Percentiles rank a stretch among this genome's conserved stretches.
phyloP scores from a whole-genome alignment of 148 eudicot genomes.

The Vaccinium macrocarpon region DNA sequence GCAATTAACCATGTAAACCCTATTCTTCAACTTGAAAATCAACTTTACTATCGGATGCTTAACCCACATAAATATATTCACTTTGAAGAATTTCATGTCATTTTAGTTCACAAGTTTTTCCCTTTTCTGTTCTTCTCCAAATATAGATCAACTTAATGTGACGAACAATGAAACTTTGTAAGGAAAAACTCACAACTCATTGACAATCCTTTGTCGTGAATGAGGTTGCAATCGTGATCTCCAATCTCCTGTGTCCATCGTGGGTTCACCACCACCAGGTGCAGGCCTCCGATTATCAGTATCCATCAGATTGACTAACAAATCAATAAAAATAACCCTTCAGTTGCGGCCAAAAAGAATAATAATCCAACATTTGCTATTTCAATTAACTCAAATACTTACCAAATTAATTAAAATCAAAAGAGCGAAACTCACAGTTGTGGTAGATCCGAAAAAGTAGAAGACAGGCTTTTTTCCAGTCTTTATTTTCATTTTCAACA shows the following conservation, averaged over 20 bases:
- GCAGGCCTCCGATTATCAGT: slow-evolving; percentile 37
- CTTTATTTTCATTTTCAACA: not conserved
- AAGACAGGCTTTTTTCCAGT: not conserved
- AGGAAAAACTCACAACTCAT: slow-evolving; percentile 44
- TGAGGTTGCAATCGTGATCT: slow-evolving; percentile 45
- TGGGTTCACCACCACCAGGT: slow-evolving; percentile 24
- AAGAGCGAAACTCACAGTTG: not conserved
- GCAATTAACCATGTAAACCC: not conserved
- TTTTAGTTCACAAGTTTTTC: not conserved
- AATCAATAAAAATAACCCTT: not conserved
- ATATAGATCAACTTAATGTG: not conserved
- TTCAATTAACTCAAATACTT: not conserved
- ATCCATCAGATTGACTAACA: slow-evolving; percentile 18
- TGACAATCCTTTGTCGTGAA: slow-evolving; percentile 46
- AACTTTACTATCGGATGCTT: not conserved
- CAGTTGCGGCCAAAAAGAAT: not conserved
- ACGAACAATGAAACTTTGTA: not conserved
- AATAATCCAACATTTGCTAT: not conserved
- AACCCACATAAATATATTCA: not conserved
- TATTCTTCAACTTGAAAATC: not conserved
- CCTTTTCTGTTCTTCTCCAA: not conserved
- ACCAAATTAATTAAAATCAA: not conserved
- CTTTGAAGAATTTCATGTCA: not conserved
- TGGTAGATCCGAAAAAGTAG: not conserved
- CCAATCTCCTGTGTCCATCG: slow-evolving; percentile 57